Conservation (phyloP, 768 basidiomycete genomes). For the Coprinopsis sp. region DNA sequence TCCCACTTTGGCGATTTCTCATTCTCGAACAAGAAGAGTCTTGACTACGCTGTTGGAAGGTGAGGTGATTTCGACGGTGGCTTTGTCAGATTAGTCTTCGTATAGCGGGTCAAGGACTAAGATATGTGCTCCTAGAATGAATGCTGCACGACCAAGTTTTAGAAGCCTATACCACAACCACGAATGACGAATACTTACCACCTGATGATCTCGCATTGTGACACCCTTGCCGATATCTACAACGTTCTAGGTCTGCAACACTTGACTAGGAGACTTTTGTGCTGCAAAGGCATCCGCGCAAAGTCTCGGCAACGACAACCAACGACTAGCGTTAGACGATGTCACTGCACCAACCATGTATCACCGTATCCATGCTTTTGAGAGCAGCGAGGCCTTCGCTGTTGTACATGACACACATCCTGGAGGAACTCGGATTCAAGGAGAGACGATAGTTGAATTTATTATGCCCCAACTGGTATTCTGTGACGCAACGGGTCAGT, state of each 20-base stretch:
- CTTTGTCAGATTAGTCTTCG: slow-evolving; percentile 89
- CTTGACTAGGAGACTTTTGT: too few species aligned
- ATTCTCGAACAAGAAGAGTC: slow-evolving; percentile 71
- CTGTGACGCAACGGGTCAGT: too few species aligned
- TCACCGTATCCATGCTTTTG: too few species aligned
- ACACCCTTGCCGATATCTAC: slow-evolving; percentile 90
- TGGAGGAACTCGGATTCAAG: too few species aligned
- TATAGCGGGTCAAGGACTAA: slow-evolving; percentile 70
- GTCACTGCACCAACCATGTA: too few species aligned
- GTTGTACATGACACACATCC: too few species aligned
- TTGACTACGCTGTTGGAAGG: slow-evolving; percentile 76
- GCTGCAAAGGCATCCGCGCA: too few species aligned
- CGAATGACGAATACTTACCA: slow-evolving; percentile 52
- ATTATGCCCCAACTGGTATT: too few species aligned
- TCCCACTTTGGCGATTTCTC: slow-evolving; percentile 84
- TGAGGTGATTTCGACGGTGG: slow-evolving; percentile 85
- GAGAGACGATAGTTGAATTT: too few species aligned
- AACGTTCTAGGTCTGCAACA: slow-evolving; percentile 60
- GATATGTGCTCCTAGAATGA: slow-evolving; percentile 47
- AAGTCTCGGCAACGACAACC: too few species aligned
- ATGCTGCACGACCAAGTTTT: slow-evolving; percentile 36
- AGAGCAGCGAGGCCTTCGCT: too few species aligned
- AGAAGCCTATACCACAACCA: slow-evolving; percentile 5
- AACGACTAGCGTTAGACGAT: too few species aligned
- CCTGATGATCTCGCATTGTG: slow-evolving; percentile 84